These are phyloP conservation scores for Boletus rubroflammeus DNA, from an alignment of 768 basidiomycete species.

Conservation along the genomic window DNA sequence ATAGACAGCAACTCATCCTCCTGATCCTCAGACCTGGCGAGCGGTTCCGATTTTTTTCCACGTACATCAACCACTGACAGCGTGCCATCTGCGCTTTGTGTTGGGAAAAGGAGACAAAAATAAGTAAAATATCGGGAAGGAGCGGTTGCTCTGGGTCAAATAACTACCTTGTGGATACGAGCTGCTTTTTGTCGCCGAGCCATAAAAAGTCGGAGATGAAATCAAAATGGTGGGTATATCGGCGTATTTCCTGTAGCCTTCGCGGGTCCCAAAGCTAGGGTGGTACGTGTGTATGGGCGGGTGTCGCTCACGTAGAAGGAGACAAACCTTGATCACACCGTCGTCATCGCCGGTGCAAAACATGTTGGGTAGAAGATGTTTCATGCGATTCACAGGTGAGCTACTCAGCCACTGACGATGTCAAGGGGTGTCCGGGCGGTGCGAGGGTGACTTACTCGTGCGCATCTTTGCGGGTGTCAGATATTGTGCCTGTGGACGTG, in stretches of 20 bases:
- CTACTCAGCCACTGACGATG: conserved; percentile 43
- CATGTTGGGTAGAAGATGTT: conserved; percentile 63
- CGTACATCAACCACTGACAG: conserved; percentile 90
- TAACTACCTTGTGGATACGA: conserved; percentile 79
- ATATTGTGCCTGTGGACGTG: conserved; percentile 50
- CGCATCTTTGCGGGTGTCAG: conserved; percentile 46
- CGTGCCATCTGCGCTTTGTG: conserved; percentile 81
- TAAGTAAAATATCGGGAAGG: not conserved
- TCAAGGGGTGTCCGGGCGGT: conserved; percentile 23
- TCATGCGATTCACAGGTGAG: conserved; percentile 83
- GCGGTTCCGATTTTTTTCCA: conserved; percentile 70
- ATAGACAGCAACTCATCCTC: conserved; percentile 91
- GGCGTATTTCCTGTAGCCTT: conserved; percentile 55
- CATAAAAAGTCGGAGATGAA: conserved; percentile 92
- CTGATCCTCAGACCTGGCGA: conserved; percentile 90
- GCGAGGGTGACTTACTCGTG: conserved; percentile 59
- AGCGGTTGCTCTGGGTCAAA: not conserved
- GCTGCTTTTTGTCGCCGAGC: conserved; percentile 77
- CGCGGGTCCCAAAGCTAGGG: conserved; percentile 87
- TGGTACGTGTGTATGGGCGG: not conserved
- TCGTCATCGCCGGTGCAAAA: conserved; percentile 91
- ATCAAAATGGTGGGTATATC: conserved; percentile 87
- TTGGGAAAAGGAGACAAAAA: not conserved
- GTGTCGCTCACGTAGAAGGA: not conserved
- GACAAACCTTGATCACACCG: conserved; percentile 80